Percentiles rank a stretch among this genome's conserved stretches.
Evolutionary conservation across 345 rosid species (phyloP).

Genomic region (Sonneratia alba): DNA sequence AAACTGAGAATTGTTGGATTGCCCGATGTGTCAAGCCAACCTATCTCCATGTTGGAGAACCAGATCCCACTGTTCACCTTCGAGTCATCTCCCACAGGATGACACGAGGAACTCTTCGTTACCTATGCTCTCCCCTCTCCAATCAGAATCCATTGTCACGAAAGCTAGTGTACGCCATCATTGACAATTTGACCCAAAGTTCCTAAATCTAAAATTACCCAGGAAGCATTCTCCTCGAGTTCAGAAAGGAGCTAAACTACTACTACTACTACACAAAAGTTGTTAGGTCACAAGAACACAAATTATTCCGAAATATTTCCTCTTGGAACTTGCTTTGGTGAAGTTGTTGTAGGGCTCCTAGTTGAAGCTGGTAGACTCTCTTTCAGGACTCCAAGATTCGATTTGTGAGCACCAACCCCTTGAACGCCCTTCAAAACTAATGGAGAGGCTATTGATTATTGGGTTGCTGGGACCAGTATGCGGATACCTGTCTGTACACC

Average conservation of each 20-base stretch:
- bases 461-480: slow-evolving; percentile 23
- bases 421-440: slow-evolving; percentile 32
- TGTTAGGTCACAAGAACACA: background rate
- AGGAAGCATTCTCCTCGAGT: background rate
- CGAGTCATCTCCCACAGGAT: background rate
- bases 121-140: background rate
- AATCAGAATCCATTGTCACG: background rate
- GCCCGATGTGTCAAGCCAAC: no score
- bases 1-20: no score
- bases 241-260: background rate
- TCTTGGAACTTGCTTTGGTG: background rate
- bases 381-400: slow-evolving; percentile 14
- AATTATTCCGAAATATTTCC: background rate
- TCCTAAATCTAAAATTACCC: background rate
- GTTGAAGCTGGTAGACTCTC: slow-evolving; percentile 7
- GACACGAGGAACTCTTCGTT: background rate
- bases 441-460: slow-evolving; percentile 15
- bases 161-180: background rate
- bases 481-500: background rate
- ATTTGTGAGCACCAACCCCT: slow-evolving; percentile 18
- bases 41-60: no score
- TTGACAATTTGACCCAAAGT: background rate
- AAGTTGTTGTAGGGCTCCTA: background rate
- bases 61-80: background rate
- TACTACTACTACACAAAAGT: background rate